Evolutionary conservation across 2,329 filamentous ascomycete genomes (phyloP), one percentile per base, ranked within the genome.

Genomic region (Ceratocystis smalleyi): DNA sequence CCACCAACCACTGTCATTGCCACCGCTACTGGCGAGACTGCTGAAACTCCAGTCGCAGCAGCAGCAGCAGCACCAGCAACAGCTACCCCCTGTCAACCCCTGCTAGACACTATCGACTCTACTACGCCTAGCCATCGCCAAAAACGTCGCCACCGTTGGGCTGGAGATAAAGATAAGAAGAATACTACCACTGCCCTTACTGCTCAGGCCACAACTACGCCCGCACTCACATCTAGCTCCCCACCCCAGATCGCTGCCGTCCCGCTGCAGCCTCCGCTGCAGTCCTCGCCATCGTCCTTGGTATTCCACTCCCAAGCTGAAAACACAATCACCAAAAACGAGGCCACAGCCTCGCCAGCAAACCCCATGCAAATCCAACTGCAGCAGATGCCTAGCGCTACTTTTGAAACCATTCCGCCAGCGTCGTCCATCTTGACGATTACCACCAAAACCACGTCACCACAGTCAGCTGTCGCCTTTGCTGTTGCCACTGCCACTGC

Each of bases 321-420:
- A 19, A 24, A 19, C 45, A 43, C 10, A 10, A 19, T n/a, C 30
- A 55, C 15, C 27, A 30, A 3, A 15, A 30, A 57, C 27, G 24
- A n/a, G 47, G 47, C n/a, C 54, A 27, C 54, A 57, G 54, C 27
- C 54, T 57, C 24, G 27, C 35, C 54, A 35, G 5, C 17, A 35
- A 15, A 57, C 27, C 54, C 27, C 54, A 57, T 57, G 54, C 54
- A 57, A 57, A 57, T 35, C 8, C 54, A 57, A n/a, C 8, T 57
- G 54, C 54, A 35, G 30, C 54, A 57, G 54, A 57, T 32, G 54
- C 54, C 54, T 57, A 57, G 54, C 54, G 54, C 54, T 57, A 57
- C 54, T 57, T 57, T 57, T 35, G 54, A 57, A 57, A 57, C 54
- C 27, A 30, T 30, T 17, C 54, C 27, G 6, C 47, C 47, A 24